These are phyloP conservation scores for Colletotrichum sp. DNA, from an alignment of 2,329 filamentous ascomycete species.

Conservation along the genomic window DNA sequence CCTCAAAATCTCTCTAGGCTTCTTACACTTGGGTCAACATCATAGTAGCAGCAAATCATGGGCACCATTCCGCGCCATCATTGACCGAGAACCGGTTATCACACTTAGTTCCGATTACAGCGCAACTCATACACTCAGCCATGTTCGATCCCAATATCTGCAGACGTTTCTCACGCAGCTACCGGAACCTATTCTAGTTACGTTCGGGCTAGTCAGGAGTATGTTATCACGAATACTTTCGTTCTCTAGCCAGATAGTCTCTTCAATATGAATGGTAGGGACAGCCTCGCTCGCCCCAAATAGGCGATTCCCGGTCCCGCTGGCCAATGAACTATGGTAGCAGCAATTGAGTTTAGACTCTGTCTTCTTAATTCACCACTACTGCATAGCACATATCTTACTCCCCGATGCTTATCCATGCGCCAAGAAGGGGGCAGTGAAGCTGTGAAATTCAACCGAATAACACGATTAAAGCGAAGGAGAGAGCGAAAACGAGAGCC, in stretches of 20 bases:
- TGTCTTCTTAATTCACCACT: neutral
- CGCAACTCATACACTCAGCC: neutral
- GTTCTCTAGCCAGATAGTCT: neutral
- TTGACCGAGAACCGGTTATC: neutral
- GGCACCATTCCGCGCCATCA: neutral
- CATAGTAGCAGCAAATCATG: neutral
- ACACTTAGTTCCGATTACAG: neutral
- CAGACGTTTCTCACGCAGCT: neutral
- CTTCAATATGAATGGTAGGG: neutral
- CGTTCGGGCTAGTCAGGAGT: neutral
- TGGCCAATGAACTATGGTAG: neutral
- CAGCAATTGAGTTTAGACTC: neutral
- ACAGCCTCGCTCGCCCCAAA: neutral
- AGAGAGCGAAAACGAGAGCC: neutral
- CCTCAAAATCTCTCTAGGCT: accelerated
- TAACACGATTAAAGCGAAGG: neutral
- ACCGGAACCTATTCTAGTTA: accelerated
- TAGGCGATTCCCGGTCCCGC: neutral
- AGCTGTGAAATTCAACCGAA: neutral
- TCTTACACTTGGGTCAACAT: accelerated
- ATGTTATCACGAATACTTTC: neutral
- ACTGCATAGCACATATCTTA: neutral
- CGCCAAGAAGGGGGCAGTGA: neutral
- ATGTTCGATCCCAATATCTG: neutral
- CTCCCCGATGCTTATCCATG: neutral